A percentile compares a stretch with the other conserved stretches of the same genome.
Evolutionary conservation across 768 basidiomycete species (phyloP).

Genomic region (Xerocomellus intermedius): DNA sequence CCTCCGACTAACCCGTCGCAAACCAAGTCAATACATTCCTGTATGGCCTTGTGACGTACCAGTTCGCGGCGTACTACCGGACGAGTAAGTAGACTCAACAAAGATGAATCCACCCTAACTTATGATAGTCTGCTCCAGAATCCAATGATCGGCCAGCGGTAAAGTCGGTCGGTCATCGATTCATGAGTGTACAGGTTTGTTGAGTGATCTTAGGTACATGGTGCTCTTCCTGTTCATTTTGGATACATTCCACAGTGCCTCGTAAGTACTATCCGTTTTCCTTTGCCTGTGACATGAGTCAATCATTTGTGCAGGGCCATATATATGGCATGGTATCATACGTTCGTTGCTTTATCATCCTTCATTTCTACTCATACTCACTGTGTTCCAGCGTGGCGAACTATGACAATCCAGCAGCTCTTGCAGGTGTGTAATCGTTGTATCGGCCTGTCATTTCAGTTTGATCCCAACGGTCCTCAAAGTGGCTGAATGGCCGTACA

Average conservation of each 20-base stretch:
- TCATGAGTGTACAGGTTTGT: no score
- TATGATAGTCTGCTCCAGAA: no score
- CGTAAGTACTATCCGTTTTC: slow-evolving; percentile 7
- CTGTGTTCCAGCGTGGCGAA: slow-evolving; percentile 4
- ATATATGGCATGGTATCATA: slow-evolving; percentile 18
- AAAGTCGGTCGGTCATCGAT: no score
- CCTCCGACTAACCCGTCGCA: neutral
- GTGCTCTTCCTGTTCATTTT: slow-evolving; percentile 18
- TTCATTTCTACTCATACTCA: neutral
- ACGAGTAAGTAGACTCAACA: no score
- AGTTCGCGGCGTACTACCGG: slow-evolving; percentile 32
- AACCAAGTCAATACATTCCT: slow-evolving; percentile 27
- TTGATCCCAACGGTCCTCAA: slow-evolving; percentile 1
- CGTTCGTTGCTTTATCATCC: neutral
- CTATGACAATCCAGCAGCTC: slow-evolving; percentile 15
- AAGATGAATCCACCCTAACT: no score
- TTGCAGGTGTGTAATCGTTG: neutral
- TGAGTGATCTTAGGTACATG: slow-evolving; percentile 6
- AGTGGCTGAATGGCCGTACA: slow-evolving; percentile 54
- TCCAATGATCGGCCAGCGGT: no score
- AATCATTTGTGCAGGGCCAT: slow-evolving; percentile 6
- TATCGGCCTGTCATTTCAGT: neutral
- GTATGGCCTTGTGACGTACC: slow-evolving; percentile 43
- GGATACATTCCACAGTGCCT: slow-evolving; percentile 19
- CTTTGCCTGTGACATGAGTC: no score